Base-by-base conservation (phyloP, 352 stramenopile species). In the Pythium inflatum region DNA sequence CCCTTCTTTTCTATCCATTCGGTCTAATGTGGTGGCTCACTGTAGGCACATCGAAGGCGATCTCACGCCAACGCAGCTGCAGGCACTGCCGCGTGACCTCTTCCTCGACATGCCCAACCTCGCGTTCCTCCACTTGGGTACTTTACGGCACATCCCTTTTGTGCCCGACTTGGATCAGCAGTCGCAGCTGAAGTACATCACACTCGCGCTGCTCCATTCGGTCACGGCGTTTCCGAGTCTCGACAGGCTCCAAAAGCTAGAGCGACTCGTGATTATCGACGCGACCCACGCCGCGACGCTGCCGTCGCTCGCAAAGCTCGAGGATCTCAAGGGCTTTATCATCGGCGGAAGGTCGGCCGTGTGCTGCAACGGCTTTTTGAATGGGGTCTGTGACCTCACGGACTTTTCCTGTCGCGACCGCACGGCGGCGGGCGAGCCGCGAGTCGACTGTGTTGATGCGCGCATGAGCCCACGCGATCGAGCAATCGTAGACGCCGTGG, bases 351-450 rank as follows among this genome's bases (percentile, higher is more conserved):
- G 63, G 12, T 69, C 66, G 20, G 36, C 70, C n/a, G 38, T 73
- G 45, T 76, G 70, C 54, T 76, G 70, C 59, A 76, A 76, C 33
- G 69, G 69, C 22, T 75, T 68, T 28, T 27, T 75, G 48, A 56
- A 31, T 5, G 69, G 51, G 30, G 40, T 12, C 25, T 75, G 69
- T 40, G 68, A 75, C 36, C 45, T 75, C 3, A 46, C 40, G 27
- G 36, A 38, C 18, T 74, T 59, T 46, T 30, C 50, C 7, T 74
- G 68, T 22, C 22, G 25, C 31, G n/a, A 24, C 2, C 60, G 61
- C 25, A 56, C 59, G 30, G 38, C 38, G 5, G 11, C 27, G 2
- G 54, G 48, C 28, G 62, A 71, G 40, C 48, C 24, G 12, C 41
- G 24, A 0, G 50, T 72, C 12, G 41, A 50, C 9, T 50, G 41